These are phyloP conservation scores for Keqinozyma sinolaborantium DNA, from an alignment of 1,139 yeast species.

Conservation along the genomic window DNA sequence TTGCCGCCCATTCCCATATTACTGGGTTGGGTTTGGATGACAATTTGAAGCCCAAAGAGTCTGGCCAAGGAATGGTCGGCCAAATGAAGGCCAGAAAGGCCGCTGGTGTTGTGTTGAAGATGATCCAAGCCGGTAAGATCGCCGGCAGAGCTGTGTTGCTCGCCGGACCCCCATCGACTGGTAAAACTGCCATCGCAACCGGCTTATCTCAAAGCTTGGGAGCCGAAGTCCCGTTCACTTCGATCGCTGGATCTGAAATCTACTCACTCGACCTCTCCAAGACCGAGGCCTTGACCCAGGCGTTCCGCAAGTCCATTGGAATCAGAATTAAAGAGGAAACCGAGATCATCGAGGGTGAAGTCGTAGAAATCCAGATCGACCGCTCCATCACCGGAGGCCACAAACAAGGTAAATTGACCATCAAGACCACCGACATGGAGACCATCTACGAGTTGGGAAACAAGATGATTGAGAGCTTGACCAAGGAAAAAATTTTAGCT, in stretches of 20 bases:
- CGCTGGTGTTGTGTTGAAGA: constrained; percentile 87
- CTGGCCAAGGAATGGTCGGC: constrained; percentile 96
- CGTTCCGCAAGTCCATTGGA: constrained; percentile 93
- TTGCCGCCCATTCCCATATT: constrained; percentile 97
- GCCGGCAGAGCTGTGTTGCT: constrained; percentile 95
- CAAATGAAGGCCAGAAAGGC: constrained; percentile 93
- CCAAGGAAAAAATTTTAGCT: constrained; percentile 93
- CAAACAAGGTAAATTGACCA: constrained; percentile 95
- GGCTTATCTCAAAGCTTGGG: constrained; percentile 91
- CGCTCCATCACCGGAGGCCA: constrained; percentile 96
- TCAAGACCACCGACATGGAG: constrained; percentile 98
- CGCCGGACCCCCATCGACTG: constrained; percentile 99
- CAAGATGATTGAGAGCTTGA: constrained; percentile 94
- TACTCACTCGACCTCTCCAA: constrained; percentile 88
- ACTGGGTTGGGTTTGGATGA: constrained; percentile 94
- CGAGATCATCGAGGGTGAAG: constrained; percentile 97
- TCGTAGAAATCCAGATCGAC: constrained; percentile 96
- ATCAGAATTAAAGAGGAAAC: constrained; percentile 95
- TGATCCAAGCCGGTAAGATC: constrained; percentile 90
- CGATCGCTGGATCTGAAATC: constrained; percentile 91
- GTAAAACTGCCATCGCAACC: constrained; percentile 98
- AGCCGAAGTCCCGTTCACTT: constrained; percentile 90
- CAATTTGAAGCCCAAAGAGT: constrained; percentile 73
- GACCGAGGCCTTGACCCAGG: constrained; percentile 94
- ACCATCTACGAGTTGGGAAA: constrained; percentile 95